These are phyloP conservation scores for Colletotrichum siamense DNA, from an alignment of 2,329 filamentous ascomycete species.

Conservation along the genomic window DNA sequence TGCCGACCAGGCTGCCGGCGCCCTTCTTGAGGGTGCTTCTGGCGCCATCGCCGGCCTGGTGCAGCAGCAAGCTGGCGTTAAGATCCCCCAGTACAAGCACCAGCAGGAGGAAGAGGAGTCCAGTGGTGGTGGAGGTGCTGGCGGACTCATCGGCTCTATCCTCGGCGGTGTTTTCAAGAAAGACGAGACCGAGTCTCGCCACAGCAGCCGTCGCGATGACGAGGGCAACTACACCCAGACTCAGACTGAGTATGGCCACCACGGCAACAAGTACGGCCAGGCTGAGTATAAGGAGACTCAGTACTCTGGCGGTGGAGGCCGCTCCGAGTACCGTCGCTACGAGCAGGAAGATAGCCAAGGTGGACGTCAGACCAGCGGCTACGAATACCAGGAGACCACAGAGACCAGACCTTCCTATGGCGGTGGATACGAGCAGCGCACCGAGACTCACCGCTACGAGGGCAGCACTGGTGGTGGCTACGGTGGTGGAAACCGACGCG, in stretches of 20 bases:
- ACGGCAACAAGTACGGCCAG: conserved; percentile 63
- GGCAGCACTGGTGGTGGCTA: conserved; percentile 35
- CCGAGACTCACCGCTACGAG: conserved; percentile 56
- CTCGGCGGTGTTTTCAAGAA: conserved; percentile 66
- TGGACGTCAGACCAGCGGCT: conserved; percentile 46
- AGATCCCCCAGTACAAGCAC: conserved; percentile 37
- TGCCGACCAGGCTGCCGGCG: conserved; percentile 59
- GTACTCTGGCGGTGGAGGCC: conserved; percentile 61
- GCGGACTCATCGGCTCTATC: conserved; percentile 73
- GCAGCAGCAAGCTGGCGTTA: conserved; percentile 50
- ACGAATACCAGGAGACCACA: conserved; percentile 64
- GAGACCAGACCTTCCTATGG: conserved; percentile 57
- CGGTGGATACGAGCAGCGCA: conserved; percentile 64
- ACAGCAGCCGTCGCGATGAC: conserved; percentile 56
- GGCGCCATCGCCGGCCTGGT: conserved; percentile 55
- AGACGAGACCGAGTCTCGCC: conserved; percentile 59
- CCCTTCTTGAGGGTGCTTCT: conserved; percentile 63
- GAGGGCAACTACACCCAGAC: conserved; percentile 68
- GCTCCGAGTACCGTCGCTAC: conserved; percentile 66
- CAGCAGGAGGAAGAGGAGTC: conserved; percentile 50
- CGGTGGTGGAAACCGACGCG: not conserved
- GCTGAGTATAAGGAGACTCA: conserved; percentile 65
- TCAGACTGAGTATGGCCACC: conserved; percentile 66
- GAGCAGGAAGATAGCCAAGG: conserved; percentile 57
- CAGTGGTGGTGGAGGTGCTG: conserved; percentile 69